Base-by-base conservation (phyloP, 2,329 filamentous ascomycete genomes). In the Alternaria triticimaculans region DNA sequence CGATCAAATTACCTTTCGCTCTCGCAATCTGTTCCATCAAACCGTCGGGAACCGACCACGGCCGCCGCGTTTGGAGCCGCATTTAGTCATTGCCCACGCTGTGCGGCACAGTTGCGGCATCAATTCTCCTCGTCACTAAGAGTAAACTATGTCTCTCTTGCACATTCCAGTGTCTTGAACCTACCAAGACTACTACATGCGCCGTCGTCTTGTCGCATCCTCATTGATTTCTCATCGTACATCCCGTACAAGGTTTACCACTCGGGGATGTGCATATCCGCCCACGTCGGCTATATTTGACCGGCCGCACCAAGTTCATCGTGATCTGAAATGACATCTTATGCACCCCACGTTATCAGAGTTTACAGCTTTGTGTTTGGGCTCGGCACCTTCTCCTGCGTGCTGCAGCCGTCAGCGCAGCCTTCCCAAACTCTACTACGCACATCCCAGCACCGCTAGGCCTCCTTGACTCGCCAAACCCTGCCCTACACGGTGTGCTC, bases 61-160 rank as follows among this genome's bases (percentile, higher is more conserved):
- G 74, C 76, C 73, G 60, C 75, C 72, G 75, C 74, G 72, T 73
- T 75, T 60, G 72, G 70, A 78, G 72, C 74, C 72, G 72, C 70
- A 67, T 53, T 50, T 55, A 23, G n/a, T 41, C 64, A 57, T 62
- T 53, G 21, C 48, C 60, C 55, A 53, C 12, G 53, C 53, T 37
- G 33, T 21, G 37, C 59, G 37, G 53, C 54, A 25, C 59, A 44
- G 25, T 58, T 50, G 53, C 45, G 30, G 51, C 26, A 45, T 43
- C 48, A 51, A 58, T 49, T 28, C 30, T 26, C 8, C 33, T 50
- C 11, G 33, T 55, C 33, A 55, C 48, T 44, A 33, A 3, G 30
- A 33, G 30, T 33, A 37, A n/a, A 25, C 44, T 23, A 15, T 37
- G 20, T 26, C 23, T 23, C 28, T 26, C 23, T 23, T 23, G 21